A percentile compares a stretch with the other conserved stretches of the same genome.
These are phyloP conservation scores for Cytospora piceicola DNA, from an alignment of 2,329 filamentous ascomycete genomes.

Conservation along the genomic window DNA sequence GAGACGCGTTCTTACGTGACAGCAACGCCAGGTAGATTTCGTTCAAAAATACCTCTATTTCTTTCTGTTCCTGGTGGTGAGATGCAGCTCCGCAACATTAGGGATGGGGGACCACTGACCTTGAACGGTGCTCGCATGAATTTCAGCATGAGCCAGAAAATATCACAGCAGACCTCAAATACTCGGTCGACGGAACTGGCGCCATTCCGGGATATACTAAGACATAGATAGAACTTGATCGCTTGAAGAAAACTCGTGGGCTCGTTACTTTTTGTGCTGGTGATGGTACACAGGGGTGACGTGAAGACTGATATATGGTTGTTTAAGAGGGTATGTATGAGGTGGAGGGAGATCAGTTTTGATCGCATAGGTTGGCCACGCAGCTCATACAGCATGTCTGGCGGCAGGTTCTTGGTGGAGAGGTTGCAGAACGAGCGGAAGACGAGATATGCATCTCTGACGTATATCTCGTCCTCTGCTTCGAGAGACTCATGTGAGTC, in stretches of 20 bases:
- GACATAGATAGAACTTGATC: constrained; percentile 93
- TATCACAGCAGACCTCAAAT: constrained; percentile 94
- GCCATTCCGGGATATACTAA: constrained; percentile 93
- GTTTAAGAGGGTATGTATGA: constrained; percentile 93
- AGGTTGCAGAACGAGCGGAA: constrained; percentile 98
- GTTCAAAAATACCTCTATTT: constrained; percentile 96
- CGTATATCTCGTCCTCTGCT: constrained; percentile 90
- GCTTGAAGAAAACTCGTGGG: constrained; percentile 91
- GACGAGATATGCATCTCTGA: constrained; percentile 94
- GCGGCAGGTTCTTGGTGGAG: constrained; percentile 86
- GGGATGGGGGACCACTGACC: constrained; percentile 51
- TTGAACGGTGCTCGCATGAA: constrained; percentile 93
- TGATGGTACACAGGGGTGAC: constrained; percentile 89
- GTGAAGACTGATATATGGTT: constrained; percentile 92
- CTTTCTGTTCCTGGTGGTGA: constrained; percentile 65
- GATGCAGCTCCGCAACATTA: not conserved
- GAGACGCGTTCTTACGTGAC: constrained; percentile 82
- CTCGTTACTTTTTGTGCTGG: constrained; percentile 85
- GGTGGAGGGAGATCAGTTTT: constrained; percentile 91
- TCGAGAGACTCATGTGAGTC: constrained; percentile 65
- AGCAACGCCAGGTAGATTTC: constrained; percentile 94
- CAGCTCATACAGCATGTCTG: constrained; percentile 90
- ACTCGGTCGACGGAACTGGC: constrained; percentile 90
- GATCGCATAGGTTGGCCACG: constrained; percentile 96
- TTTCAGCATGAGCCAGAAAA: constrained; percentile 97